Conservation (phyloP, 106 monocot genomes). For the Vanilla planifolia region DNA sequence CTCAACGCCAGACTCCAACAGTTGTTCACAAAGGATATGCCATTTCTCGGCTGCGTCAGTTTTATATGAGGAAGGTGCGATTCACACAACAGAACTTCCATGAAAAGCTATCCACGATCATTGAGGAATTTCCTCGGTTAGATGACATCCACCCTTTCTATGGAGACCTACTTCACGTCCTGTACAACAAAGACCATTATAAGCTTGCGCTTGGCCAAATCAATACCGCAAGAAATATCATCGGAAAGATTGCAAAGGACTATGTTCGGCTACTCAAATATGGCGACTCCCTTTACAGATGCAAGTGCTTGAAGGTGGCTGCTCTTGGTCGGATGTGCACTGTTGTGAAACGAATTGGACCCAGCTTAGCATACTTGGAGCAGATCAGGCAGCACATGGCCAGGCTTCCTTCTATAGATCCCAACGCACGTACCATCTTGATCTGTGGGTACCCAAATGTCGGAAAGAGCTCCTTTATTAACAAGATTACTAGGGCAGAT, state of each 20-base stretch:
- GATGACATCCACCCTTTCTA: conserved; percentile 96
- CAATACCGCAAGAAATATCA: conserved; percentile 88
- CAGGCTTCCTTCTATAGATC: conserved; percentile 94
- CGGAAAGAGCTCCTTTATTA: conserved; percentile 96
- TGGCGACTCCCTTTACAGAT: conserved; percentile 90
- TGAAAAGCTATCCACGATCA: conserved; percentile 83
- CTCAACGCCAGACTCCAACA: conserved; percentile 94
- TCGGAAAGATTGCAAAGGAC: conserved; percentile 77
- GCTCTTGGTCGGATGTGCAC: conserved; percentile 95
- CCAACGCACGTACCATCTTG: conserved; percentile 81
- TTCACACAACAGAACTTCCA: conserved; percentile 88
- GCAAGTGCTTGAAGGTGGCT: conserved; percentile 93
- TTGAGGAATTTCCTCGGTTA: conserved; percentile 84
- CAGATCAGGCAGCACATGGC: conserved; percentile 93
- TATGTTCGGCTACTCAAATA: conserved; percentile 91
- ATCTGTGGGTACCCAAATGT: conserved; percentile 99
- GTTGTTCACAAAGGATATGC: conserved; percentile 98
- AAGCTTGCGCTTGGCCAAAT: conserved; percentile 95
- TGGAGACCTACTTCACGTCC: conserved; percentile 81
- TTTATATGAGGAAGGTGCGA: conserved; percentile 94
- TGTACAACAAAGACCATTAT: conserved; percentile 97
- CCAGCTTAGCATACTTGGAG: conserved; percentile 92
- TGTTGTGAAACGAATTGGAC: conserved; percentile 65
- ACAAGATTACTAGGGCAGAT: conserved; percentile 91
- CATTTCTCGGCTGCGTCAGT: conserved; percentile 79